Conservation (phyloP, 805 yeast genomes). For the Candida anglica region DNA sequence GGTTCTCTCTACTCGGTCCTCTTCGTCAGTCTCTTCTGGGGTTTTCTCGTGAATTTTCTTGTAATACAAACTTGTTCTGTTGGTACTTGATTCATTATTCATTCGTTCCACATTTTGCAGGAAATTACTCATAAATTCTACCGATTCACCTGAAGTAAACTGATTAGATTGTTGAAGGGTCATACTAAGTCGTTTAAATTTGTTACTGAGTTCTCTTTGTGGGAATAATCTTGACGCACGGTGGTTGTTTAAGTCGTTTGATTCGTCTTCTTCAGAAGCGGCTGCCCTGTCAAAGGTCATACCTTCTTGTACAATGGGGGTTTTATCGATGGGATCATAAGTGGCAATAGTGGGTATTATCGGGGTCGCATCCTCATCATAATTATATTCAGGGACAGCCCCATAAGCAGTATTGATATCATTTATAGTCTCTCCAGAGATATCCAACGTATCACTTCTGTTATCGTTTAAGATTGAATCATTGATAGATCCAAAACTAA, state of each 20-base stretch:
- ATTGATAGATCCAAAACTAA: slow-evolving; percentile 33
- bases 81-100: slow-evolving; percentile 9
- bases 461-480: slow-evolving; percentile 23
- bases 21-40: slow-evolving; percentile 10
- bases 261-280: background rate
- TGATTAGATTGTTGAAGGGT: slow-evolving; percentile 28
- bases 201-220: slow-evolving; percentile 26
- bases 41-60: slow-evolving; percentile 23
- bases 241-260: background rate
- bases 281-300: background rate
- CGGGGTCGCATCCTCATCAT: slow-evolving; percentile 30
- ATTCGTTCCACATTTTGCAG: slow-evolving; percentile 34
- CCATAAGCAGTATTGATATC: background rate
- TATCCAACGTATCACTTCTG: slow-evolving; percentile 1
- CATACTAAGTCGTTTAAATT: slow-evolving; percentile 33
- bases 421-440: background rate
- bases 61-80: slow-evolving; percentile 28
- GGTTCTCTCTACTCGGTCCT: slow-evolving; percentile 3
- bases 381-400: background rate
- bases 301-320: slow-evolving; percentile 19
- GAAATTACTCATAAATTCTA: slow-evolving; percentile 33
- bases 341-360: slow-evolving; percentile 12
- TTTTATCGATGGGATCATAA: slow-evolving; percentile 20
- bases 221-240: slow-evolving; percentile 19
- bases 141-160: slow-evolving; percentile 35